These are phyloP conservation scores for Pelargonium citronellum DNA, from an alignment of 441 rosid species.

Conservation along the genomic window DNA sequence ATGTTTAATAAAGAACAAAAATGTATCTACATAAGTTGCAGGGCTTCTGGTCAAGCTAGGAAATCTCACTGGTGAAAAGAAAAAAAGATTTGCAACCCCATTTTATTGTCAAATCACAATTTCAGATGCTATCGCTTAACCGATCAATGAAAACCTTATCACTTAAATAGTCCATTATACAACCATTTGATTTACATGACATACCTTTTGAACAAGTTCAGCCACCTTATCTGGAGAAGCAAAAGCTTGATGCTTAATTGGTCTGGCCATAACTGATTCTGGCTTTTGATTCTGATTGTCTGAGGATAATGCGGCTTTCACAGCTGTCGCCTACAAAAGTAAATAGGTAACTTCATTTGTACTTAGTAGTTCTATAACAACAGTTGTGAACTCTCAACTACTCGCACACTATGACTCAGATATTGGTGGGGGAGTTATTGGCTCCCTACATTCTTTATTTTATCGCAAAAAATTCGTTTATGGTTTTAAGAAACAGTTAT, in stretches of 20 bases:
- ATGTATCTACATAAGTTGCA: no score
- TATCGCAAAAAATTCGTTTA: background rate
- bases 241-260: slow-evolving; percentile 90
- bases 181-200: background rate
- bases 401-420: background rate
- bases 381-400: background rate
- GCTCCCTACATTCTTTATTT: background rate
- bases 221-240: slow-evolving; percentile 93
- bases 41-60: no score
- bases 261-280: slow-evolving; percentile 73
- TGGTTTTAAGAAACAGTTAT: background rate
- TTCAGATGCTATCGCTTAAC: no score
- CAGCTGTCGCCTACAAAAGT: slow-evolving; percentile 67
- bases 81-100: no score
- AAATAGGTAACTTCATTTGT: slow-evolving; percentile 18
- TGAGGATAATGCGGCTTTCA: slow-evolving; percentile 67
- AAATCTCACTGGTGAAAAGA: no score
- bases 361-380: background rate
- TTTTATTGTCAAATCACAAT: no score
- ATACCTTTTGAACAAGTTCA: slow-evolving; percentile 89
- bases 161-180: slow-evolving; percentile 9
- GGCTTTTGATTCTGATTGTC: slow-evolving; percentile 53
- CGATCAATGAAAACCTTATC: background rate
- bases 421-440: background rate
- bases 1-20: no score